phyloP scores from a whole-genome alignment of 805 yeast species.

The Metschnikowia chrysomelidarum region DNA sequence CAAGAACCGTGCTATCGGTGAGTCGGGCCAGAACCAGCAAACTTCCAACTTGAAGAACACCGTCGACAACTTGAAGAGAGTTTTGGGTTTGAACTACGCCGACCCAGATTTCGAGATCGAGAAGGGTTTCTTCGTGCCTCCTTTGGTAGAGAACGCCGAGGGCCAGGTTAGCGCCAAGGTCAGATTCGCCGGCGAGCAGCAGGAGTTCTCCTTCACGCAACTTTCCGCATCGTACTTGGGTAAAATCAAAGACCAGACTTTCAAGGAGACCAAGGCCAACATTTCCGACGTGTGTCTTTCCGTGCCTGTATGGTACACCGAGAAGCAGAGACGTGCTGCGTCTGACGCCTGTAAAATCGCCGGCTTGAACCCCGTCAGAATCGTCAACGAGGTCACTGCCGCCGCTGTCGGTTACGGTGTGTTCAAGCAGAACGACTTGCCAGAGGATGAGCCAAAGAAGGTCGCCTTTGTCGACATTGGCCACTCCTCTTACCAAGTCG shows the following conservation, averaged over 20 bases:
- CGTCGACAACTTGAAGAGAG: slow-evolving; percentile 90
- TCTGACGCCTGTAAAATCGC: slow-evolving; percentile 95
- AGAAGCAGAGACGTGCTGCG: slow-evolving; percentile 93
- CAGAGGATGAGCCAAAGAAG: slow-evolving; percentile 87
- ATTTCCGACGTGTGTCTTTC: slow-evolving; percentile 88
- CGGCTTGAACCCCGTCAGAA: slow-evolving; percentile 96
- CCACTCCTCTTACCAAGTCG: slow-evolving; percentile 89
- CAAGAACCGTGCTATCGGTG: slow-evolving; percentile 91
- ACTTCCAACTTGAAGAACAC: slow-evolving; percentile 96
- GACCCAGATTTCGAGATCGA: slow-evolving; percentile 81
- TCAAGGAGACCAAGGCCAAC: slow-evolving; percentile 76
- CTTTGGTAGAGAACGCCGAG: slow-evolving; percentile 64
- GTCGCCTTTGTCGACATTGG: slow-evolving; percentile 97
- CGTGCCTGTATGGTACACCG: slow-evolving; percentile 97
- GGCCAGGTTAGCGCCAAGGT: slow-evolving; percentile 86
- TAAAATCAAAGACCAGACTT: slow-evolving; percentile 80
- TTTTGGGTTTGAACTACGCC: slow-evolving; percentile 70
- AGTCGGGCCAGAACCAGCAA: slow-evolving; percentile 93
- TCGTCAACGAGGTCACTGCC: slow-evolving; percentile 95
- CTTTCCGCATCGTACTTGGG: slow-evolving; percentile 92
- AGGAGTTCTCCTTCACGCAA: slow-evolving; percentile 83
- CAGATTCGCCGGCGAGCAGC: slow-evolving; percentile 73
- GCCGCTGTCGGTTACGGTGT: slow-evolving; percentile 99
- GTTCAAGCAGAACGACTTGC: slow-evolving; percentile 87
- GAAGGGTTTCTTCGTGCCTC: slow-evolving; percentile 68